Evolutionary conservation across 192 early-diverging fungal species (phyloP).

Genomic region (Coemansia sp.): DNA sequence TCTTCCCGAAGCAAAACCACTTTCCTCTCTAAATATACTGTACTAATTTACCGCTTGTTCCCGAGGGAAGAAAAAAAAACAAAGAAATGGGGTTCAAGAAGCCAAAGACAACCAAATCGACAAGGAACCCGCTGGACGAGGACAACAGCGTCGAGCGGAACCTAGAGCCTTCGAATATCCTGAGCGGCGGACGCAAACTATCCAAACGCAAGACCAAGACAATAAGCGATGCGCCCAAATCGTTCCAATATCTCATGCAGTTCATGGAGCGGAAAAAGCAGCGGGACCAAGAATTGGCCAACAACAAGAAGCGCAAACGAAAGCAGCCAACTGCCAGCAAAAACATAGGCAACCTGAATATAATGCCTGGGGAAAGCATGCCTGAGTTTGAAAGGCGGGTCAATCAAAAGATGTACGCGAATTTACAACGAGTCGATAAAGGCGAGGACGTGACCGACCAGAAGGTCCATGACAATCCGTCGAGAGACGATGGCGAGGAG

Average conservation of each 20-base stretch:
- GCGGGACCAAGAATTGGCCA: conserved; percentile 14
- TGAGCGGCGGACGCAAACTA: conserved; percentile 42
- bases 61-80: neutral
- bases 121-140: conserved; percentile 15
- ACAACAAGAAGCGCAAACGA: conserved; percentile 10
- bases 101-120: conserved; percentile 33
- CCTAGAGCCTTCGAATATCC: conserved; percentile 34
- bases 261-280: conserved; percentile 35
- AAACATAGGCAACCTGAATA: conserved; percentile 26
- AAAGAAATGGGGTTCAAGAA: conserved; percentile 44
- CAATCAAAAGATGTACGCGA: conserved; percentile 38
- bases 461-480: conserved; percentile 10
- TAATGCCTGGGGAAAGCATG: conserved; percentile 44
- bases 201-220: conserved; percentile 19
- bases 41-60: no score
- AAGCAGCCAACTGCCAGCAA: neutral
- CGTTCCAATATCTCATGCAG: conserved; percentile 21
- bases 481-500: conserved; percentile 30
- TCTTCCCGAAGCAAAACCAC: no score
- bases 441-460: neutral
- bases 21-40: no score
- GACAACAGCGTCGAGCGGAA: conserved; percentile 28
- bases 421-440: conserved; percentile 35
- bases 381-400: conserved; percentile 37
- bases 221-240: conserved; percentile 35